Percentiles rank a stretch among this genome's conserved stretches.
These are phyloP conservation scores for Lactarius hengduanensis DNA, from an alignment of 768 basidiomycete species.

Conservation along the genomic window DNA sequence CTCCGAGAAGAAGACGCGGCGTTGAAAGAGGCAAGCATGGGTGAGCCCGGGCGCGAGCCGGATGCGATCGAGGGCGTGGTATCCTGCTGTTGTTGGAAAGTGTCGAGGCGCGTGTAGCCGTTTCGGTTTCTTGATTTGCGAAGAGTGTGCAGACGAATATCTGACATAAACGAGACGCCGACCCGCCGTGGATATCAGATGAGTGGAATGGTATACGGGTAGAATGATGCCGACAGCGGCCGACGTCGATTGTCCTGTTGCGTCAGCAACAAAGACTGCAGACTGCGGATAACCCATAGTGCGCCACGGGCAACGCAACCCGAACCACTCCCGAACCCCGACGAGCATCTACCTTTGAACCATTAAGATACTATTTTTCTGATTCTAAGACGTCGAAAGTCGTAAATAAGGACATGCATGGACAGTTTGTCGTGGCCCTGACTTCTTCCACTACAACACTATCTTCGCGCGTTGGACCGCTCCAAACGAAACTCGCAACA, in stretches of 20 bases:
- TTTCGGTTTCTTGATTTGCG: constrained; percentile 16
- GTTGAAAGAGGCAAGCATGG: constrained; percentile 19
- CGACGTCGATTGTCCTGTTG: background rate
- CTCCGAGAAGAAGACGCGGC: constrained; percentile 18
- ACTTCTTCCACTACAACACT: too few species aligned
- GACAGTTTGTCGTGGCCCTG: too few species aligned
- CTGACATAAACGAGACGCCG: constrained; percentile 26
- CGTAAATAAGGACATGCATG: too few species aligned
- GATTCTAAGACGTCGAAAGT: too few species aligned
- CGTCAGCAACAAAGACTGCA: background rate
- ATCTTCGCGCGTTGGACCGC: too few species aligned
- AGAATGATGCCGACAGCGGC: background rate
- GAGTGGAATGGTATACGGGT: background rate
- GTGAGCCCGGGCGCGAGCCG: constrained; percentile 15
- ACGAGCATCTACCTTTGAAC: background rate
- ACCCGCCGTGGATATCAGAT: constrained; percentile 14
- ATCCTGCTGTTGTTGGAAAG: constrained; percentile 1
- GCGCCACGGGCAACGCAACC: background rate
- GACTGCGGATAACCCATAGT: background rate
- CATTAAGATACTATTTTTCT: too few species aligned
- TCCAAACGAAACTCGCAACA: too few species aligned
- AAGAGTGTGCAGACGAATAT: constrained; percentile 26
- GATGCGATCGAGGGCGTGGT: background rate
- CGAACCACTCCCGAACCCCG: background rate
- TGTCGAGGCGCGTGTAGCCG: constrained; percentile 19